Evolutionary conservation across 768 basidiomycete species (phyloP).

Genomic region (Kwoniella dendrophila): DNA sequence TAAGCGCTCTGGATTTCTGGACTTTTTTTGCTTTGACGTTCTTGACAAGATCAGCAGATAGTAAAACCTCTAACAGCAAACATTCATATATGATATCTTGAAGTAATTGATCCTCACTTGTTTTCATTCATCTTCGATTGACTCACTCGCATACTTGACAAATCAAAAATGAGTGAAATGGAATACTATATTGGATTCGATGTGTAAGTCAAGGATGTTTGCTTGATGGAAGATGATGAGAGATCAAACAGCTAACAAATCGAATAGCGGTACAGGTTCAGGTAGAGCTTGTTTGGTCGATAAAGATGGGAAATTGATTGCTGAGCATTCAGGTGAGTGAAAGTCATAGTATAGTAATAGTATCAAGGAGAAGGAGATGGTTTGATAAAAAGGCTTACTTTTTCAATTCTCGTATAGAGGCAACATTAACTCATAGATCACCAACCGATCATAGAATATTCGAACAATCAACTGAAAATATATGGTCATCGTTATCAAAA

Average conservation of each 20-base stretch:
- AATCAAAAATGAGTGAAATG: conserved; percentile 25
- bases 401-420: conserved; percentile 56
- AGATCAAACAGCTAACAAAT: background rate
- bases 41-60: background rate
- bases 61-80: too few species aligned
- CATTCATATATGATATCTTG: too few species aligned
- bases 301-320: conserved; percentile 68
- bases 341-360: too few species aligned
- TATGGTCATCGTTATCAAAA: conserved; percentile 72
- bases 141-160: too few species aligned
- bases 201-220: conserved; percentile 54
- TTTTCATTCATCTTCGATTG: background rate
- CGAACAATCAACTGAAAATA: conserved; percentile 89
- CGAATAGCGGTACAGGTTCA: conserved; percentile 92
- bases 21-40: background rate
- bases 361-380: too few species aligned
- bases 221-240: background rate
- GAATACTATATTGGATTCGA: conserved; percentile 60
- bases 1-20: background rate
- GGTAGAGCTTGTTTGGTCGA: conserved; percentile 82
- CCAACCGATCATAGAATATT: conserved; percentile 84
- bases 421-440: conserved; percentile 85
- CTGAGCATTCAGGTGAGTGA: conserved; percentile 66
- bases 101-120: too few species aligned
- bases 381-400: background rate